Percentiles rank a stretch among this genome's conserved stretches.
These are phyloP conservation scores for Coccomyxa sp. DNA, from an alignment of 139 green algal species.

Conservation along the genomic window DNA sequence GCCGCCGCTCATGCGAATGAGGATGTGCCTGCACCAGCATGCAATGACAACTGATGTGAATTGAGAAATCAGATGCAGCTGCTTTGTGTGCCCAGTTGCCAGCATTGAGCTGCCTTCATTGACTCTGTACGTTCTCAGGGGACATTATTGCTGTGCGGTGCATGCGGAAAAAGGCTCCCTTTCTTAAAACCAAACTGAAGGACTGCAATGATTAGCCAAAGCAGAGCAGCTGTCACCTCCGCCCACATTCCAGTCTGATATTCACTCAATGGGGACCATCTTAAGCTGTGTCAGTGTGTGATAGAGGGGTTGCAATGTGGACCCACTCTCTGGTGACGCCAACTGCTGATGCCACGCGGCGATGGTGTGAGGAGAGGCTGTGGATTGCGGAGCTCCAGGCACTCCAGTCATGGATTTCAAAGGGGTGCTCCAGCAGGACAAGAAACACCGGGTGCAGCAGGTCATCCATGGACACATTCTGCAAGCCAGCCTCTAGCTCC, in stretches of 20 bases:
- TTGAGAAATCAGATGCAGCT: not conserved
- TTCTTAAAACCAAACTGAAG: too few relatives aligned
- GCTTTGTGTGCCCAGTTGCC: not conserved
- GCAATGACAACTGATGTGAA: slow-evolving; percentile 22
- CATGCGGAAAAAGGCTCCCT: too few relatives aligned
- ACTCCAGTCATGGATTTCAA: not conserved
- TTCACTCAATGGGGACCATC: not conserved
- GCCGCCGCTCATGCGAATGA: not conserved
- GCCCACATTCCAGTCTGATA: not conserved
- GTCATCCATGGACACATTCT: slow-evolving; percentile 23
- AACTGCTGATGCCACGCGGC: not conserved
- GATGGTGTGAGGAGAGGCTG: not conserved
- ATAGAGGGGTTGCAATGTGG: not conserved
- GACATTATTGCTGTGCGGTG: not conserved
- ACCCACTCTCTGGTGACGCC: not conserved
- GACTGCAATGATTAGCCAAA: too few relatives aligned
- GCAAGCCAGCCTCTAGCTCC: slow-evolving; percentile 9
- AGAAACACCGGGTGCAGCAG: slow-evolving; percentile 28
- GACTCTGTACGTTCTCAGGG: not conserved
- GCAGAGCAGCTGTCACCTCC: not conserved
- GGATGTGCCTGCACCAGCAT: slow-evolving; percentile 16
- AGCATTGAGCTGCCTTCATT: too few relatives aligned
- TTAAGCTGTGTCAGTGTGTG: not conserved
- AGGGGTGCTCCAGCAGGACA: not conserved
- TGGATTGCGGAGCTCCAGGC: not conserved